A percentile compares a stretch with the other conserved stretches of the same genome.
Evolutionary conservation across 1,284 basidiomycete genomes (phyloP).

Genomic region (Cutaneotrichosporon daszewskae): DNA sequence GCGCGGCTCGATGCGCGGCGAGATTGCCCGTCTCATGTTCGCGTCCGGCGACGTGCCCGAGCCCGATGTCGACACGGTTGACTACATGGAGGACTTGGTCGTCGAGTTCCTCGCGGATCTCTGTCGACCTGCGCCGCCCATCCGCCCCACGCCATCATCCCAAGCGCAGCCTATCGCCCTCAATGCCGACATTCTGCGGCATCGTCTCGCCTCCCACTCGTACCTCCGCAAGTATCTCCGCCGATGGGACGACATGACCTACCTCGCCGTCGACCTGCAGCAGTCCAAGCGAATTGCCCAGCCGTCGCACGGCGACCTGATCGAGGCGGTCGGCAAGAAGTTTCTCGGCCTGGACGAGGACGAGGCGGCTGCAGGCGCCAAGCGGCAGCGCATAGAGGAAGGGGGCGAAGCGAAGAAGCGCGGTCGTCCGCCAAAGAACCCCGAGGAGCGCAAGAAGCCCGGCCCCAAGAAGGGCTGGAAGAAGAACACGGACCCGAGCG

Average conservation of each 20-base stretch:
- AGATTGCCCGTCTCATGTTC: slow-evolving; percentile 42
- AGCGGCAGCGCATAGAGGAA: slow-evolving; percentile 10
- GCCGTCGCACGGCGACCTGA: slow-evolving; percentile 30
- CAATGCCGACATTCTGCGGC: slow-evolving; percentile 28
- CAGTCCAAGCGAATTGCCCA: slow-evolving; percentile 19
- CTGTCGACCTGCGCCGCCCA: slow-evolving; percentile 33
- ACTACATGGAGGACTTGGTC: slow-evolving; percentile 42
- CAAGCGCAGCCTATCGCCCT: slow-evolving; percentile 23
- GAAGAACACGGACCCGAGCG: slow-evolving; percentile 20
- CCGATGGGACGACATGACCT: slow-evolving; percentile 40
- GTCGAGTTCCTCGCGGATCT: slow-evolving; percentile 39
- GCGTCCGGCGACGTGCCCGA: slow-evolving; percentile 38
- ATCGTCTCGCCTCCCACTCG: slow-evolving; percentile 29
- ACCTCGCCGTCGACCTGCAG: slow-evolving; percentile 32
- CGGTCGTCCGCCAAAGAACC: slow-evolving; percentile 15
- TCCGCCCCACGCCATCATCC: slow-evolving; percentile 18
- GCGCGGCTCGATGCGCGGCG: slow-evolving; percentile 40
- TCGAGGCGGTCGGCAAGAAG: slow-evolving; percentile 29
- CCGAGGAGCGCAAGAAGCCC: slow-evolving; percentile 34
- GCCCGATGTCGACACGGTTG: slow-evolving; percentile 37
- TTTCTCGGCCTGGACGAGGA: slow-evolving; percentile 33
- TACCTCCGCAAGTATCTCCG: slow-evolving; percentile 34
- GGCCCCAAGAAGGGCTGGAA: slow-evolving; percentile 44
- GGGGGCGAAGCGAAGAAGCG: slow-evolving; percentile 16
- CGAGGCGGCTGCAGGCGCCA: slow-evolving; percentile 1